Evolutionary conservation across 257 asterid genomes (phyloP), one percentile per base, ranked within the genome.

Genomic region (Solanum tarapatanum): DNA sequence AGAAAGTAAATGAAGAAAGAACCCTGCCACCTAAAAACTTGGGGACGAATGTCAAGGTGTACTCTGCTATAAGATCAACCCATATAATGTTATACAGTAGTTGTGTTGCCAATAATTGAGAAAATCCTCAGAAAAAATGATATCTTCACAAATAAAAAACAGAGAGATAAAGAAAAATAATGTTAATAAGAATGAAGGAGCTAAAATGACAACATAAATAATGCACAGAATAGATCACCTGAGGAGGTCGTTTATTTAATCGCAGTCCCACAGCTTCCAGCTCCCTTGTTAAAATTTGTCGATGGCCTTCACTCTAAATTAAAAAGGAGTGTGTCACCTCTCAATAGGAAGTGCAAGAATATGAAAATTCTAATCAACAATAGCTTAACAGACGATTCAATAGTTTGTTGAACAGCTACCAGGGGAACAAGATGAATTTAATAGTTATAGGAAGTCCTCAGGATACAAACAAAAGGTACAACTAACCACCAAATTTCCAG

Each of bases 211-310:
- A 32, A 70, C 16, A 73, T 73, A 73, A 73, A 4, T 35, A 1
- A 19, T 73, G 36, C 23, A 39, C 30, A 74, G 5, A 83, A 82
- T 60, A 86, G 88, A 88, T 92, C 93, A 95, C 98, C 87, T 97
- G 98, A 91, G 99, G 98, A 33, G 98, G 98, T 60, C 87, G 90
- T 92, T 97, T 97, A 94, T 97, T 97, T 88, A 97, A 89, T 45
- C 99, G 98, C 91, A 97, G 93, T 64, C 99, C 99, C 89, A 97
- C 99, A 91, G 99, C 94, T 94, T 97, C 99, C 93, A 97, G 92
- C 90, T 97, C 99, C 93, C 88, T 95, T 2, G 99, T 97, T 85
- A 97, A 91, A 93, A 97, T 97, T 89, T 97, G 99, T 17, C 99
- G 95, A 89, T 97, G 99, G 88, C 99, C 99, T 94, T 97, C 99